Evolutionary conservation across 768 basidiomycete species (phyloP).

Genomic region (Lactifluus pinguis): DNA sequence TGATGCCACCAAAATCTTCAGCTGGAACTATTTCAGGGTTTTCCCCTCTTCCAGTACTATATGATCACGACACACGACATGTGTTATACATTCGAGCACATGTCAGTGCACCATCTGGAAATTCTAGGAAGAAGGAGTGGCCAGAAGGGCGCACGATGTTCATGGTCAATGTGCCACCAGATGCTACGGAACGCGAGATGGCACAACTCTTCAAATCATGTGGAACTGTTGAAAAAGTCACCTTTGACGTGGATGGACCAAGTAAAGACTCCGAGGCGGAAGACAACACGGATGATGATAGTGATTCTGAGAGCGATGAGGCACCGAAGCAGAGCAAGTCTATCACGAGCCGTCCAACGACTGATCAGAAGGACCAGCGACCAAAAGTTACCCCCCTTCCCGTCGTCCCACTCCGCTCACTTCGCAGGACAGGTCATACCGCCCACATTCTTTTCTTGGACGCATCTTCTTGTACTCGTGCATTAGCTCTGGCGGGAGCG

Average conservation of each 20-base stretch:
- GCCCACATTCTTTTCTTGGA: constrained; percentile 73
- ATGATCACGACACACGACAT: constrained; percentile 43
- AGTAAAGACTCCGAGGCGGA: constrained; percentile 30
- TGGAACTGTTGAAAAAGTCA: constrained; percentile 69
- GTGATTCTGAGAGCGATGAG: constrained; percentile 23
- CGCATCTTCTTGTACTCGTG: constrained; percentile 56
- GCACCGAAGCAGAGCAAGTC: constrained; percentile 29
- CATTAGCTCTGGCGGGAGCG: constrained; percentile 35
- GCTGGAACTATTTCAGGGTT: constrained; percentile 34
- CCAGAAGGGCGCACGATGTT: constrained; percentile 71
- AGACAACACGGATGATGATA: constrained; percentile 28
- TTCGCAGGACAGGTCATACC: constrained; percentile 53
- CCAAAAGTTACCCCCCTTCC: constrained; percentile 61
- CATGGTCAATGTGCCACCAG: constrained; percentile 81
- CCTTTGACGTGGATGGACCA: constrained; percentile 45
- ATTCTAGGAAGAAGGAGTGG: constrained; percentile 29
- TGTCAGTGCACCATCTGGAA: constrained; percentile 28
- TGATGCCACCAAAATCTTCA: neutral
- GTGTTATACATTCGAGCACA: constrained; percentile 74
- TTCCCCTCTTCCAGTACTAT: constrained; percentile 35
- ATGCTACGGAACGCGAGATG: constrained; percentile 76
- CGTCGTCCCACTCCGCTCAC: constrained; percentile 37
- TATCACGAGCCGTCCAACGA: constrained; percentile 1
- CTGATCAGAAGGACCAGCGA: constrained; percentile 17
- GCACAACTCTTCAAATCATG: constrained; percentile 64